Base-by-base conservation (phyloP, 352 stramenopile genomes). In the Globisporangium polare region DNA sequence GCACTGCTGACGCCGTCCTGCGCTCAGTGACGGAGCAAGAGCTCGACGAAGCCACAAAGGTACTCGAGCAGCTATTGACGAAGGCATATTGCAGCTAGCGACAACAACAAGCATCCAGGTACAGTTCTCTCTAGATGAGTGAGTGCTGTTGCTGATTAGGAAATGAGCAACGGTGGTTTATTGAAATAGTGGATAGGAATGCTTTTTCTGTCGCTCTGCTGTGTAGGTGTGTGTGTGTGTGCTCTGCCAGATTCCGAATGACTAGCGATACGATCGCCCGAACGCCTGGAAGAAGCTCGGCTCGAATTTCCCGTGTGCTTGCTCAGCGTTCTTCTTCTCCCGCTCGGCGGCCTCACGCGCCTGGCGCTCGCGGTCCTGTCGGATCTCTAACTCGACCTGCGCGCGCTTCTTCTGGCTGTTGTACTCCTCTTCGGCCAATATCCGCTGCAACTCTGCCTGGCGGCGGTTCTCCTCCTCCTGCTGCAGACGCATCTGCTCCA, bases 211-310 rank as follows among this genome's bases (percentile, higher is more conserved):
- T 60, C 35, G 47, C 27, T 54, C 49, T 41, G 24, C 24, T 49
- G 13, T 29, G 20, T 24, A 39, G 18, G 10, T 52, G 12, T 42
- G n/a, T n/a, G n/a, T 53, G 39, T 15, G 15, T 31, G 13, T 42
- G 27, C 3, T 20, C 0, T 52, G 49, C 33, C 33, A 39, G 39
- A 20, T n/a, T n/a, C 5, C 13, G 4, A 20, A 22, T 17, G 15
- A 27, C 61, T 68, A 93, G 75, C 84, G 81, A 68, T 90, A 93
- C n/a, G 84, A 91, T 29, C 71, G 71, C 29, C 81, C 84, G 52
- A 93, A 93, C 29, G 59, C 66, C 53, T 88, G 76, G 66, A 93
- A 93, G 65, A 93, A 93, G 3, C 66, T 66, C n/a, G 74, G 69
- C 52, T 93, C 80, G 27, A 91, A 83, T 55, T 86, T 84, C 27